Percentiles rank a stretch among this genome's conserved stretches.
These are phyloP conservation scores for Xerocomus brunneocitrinus DNA, from an alignment of 768 basidiomycete species.

Conservation along the genomic window DNA sequence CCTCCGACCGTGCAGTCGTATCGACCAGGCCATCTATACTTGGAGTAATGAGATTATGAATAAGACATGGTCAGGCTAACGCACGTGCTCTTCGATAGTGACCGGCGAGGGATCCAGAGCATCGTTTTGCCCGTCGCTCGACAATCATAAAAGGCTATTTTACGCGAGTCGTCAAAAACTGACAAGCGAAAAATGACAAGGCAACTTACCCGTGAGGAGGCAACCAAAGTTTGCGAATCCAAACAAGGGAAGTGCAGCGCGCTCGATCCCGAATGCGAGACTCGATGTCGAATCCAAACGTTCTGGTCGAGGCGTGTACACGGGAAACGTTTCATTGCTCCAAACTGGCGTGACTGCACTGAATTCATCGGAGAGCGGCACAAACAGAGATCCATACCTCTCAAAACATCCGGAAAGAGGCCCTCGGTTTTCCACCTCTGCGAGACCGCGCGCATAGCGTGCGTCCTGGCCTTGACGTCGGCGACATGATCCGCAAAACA, in stretches of 20 bases:
- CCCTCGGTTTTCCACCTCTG: slow-evolving; percentile 15
- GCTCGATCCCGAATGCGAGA: slow-evolving; percentile 38
- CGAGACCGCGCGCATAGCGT: slow-evolving; percentile 8
- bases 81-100: slow-evolving; percentile 38
- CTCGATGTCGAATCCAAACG: slow-evolving; percentile 1
- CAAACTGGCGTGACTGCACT: slow-evolving; percentile 11
- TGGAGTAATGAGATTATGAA: neutral
- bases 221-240: slow-evolving; percentile 42
- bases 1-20: slow-evolving; percentile 44
- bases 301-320: slow-evolving; percentile 18
- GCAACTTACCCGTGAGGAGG: slow-evolving; percentile 34
- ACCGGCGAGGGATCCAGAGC: slow-evolving; percentile 42
- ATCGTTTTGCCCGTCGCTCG: slow-evolving; percentile 23
- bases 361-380: neutral
- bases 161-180: neutral
- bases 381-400: slow-evolving; percentile 7
- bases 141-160: slow-evolving; percentile 34
- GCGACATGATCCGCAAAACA: slow-evolving; percentile 17
- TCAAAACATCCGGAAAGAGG: slow-evolving; percentile 19
- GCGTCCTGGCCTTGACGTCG: slow-evolving; percentile 13
- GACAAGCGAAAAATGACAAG: neutral
- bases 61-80: slow-evolving; percentile 5
- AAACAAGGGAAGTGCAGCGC: slow-evolving; percentile 42
- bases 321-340: slow-evolving; percentile 24
- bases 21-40: slow-evolving; percentile 27